Conservation (phyloP, 1,284 basidiomycete genomes). For the Hymenochaete sp. region DNA sequence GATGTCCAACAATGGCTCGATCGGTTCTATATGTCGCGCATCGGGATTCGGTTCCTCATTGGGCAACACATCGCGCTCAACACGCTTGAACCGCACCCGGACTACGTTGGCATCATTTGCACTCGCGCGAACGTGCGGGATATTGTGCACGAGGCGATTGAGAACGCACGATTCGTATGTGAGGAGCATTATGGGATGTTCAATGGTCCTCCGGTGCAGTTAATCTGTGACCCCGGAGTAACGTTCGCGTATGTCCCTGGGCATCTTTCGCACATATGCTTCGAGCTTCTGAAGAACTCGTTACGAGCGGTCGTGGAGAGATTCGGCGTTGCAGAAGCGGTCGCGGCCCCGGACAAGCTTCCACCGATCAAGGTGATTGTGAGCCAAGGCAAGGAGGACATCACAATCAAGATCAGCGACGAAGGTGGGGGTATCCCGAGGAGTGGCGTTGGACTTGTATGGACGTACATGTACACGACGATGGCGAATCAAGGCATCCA, state of each 20-base stretch:
- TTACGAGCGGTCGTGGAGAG: conserved; percentile 94
- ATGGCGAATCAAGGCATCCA: conserved; percentile 88
- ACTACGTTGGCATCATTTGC: conserved; percentile 98
- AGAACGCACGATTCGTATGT: conserved; percentile 97
- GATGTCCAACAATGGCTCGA: conserved; percentile 96
- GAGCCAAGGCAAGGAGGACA: conserved; percentile 91
- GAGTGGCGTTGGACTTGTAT: conserved; percentile 90
- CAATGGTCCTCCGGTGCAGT: conserved; percentile 92
- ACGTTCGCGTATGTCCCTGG: conserved; percentile 95
- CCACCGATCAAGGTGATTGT: conserved; percentile 97
- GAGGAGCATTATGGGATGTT: conserved; percentile 97
- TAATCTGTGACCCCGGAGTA: conserved; percentile 86
- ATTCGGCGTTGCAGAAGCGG: conserved; percentile 77
- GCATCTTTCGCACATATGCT: conserved; percentile 92
- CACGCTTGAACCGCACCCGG: conserved; percentile 77
- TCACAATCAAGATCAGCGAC: conserved; percentile 96
- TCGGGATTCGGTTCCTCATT: conserved; percentile 93
- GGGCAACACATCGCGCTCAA: conserved; percentile 93
- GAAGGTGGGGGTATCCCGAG: conserved; percentile 96
- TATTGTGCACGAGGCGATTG: conserved; percentile 97
- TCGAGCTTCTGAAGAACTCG: conserved; percentile 98
- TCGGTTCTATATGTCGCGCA: conserved; percentile 95
- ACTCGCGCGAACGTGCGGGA: conserved; percentile 92
- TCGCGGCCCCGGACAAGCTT: conserved; percentile 37
- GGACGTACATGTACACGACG: conserved; percentile 99